Conservation (phyloP, 495 filamentous ascomycete species). For the Zalerion maritima region DNA sequence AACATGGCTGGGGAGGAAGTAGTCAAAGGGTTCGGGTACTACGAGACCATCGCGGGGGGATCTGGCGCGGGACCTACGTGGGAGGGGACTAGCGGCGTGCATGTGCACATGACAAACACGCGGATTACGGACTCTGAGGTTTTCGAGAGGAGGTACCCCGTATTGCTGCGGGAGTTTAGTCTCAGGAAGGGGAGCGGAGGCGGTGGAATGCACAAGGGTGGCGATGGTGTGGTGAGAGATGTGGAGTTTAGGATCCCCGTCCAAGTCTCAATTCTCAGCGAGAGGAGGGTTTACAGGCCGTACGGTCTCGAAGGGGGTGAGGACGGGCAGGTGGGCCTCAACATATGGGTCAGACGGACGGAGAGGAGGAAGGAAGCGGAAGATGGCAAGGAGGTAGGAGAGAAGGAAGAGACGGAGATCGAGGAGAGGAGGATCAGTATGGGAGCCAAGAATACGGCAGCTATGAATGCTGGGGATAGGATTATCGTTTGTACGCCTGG, state of each 20-base stretch:
- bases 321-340: conserved; percentile 64
- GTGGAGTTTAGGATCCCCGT: conserved; percentile 88
- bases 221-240: conserved; percentile 82
- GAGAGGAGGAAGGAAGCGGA: conserved; percentile 24
- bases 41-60: conserved; percentile 92
- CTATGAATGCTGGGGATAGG: conserved; percentile 71
- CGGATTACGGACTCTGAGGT: conserved; percentile 92
- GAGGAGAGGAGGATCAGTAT: conserved; percentile 66
- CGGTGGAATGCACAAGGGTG: conserved; percentile 60
- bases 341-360: conserved; percentile 71
- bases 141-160: conserved; percentile 89
- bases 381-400: conserved; percentile 15
- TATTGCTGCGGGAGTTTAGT: conserved; percentile 70
- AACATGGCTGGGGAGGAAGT: conserved; percentile 48
- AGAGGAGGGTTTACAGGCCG: conserved; percentile 72
- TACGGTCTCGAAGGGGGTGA: conserved; percentile 85
- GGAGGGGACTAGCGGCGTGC: conserved; percentile 81
- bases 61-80: conserved; percentile 76
- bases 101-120: conserved; percentile 99
- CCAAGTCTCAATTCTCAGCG: conserved; percentile 77
- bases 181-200: conserved; percentile 58
- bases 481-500: conserved; percentile 65
- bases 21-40: conserved; percentile 82
- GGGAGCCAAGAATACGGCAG: conserved; percentile 86
- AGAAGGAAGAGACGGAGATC: conserved; percentile 24